Conservation (phyloP, 2,329 filamentous ascomycete species). For the Fusarium tanahbumbuense region DNA sequence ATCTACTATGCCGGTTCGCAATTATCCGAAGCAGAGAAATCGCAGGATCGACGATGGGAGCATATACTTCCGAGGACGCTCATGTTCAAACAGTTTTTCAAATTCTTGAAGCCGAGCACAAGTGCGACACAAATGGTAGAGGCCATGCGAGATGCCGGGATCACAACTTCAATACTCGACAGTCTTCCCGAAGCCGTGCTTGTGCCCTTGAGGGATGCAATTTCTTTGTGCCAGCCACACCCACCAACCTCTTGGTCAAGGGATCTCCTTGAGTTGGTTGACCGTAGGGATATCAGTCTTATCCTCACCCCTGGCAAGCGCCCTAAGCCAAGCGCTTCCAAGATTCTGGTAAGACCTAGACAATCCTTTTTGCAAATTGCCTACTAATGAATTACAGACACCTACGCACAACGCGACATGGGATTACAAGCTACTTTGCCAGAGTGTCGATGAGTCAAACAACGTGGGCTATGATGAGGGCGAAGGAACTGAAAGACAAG, state of each 20-base stretch:
- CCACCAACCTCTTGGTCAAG: constrained; percentile 82
- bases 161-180: constrained; percentile 76
- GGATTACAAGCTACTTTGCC: constrained; percentile 84
- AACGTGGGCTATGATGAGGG: constrained; percentile 77
- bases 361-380: not conserved
- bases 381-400: constrained; percentile 55
- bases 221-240: constrained; percentile 84
- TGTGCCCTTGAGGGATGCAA: constrained; percentile 82
- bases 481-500: constrained; percentile 84
- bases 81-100: constrained; percentile 76
- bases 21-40: constrained; percentile 51
- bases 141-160: constrained; percentile 75
- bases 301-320: constrained; percentile 63
- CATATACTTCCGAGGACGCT: constrained; percentile 72
- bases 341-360: constrained; percentile 55
- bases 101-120: constrained; percentile 62
- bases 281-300: constrained; percentile 82
- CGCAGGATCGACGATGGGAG: constrained; percentile 57
- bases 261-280: constrained; percentile 78
- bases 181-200: constrained; percentile 88
- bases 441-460: constrained; percentile 69
- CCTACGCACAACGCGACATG: constrained; percentile 74
- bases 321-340: constrained; percentile 50
- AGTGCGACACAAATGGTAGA: constrained; percentile 75
- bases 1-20: constrained; percentile 57